A percentile compares a stretch with the other conserved stretches of the same genome.
These are phyloP conservation scores for Paramecium primaurelia DNA, from an alignment of 73 alveolate species.

Conservation along the genomic window DNA sequence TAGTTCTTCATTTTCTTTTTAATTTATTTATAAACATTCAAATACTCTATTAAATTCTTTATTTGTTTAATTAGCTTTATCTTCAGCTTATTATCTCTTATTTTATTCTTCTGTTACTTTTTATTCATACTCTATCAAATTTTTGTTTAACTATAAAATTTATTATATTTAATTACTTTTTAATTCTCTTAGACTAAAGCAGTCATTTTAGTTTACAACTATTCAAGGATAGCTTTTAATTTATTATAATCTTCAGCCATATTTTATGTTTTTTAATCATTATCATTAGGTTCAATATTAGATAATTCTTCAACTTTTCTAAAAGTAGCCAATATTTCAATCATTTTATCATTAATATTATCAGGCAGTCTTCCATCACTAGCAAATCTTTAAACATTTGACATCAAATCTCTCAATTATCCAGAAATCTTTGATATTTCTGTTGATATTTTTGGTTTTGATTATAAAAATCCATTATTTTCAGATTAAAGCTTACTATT, in stretches of 20 bases:
- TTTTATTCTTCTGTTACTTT: neutral
- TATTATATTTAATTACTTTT: neutral
- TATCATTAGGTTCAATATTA: neutral
- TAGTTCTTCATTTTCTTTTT: slow-evolving; percentile 27
- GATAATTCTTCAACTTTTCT: neutral
- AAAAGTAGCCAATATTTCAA: neutral
- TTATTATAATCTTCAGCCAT: slow-evolving; percentile 47
- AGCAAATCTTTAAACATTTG: neutral
- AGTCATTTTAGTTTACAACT: slow-evolving; percentile 13
- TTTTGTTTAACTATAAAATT: neutral
- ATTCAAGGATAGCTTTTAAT: neutral
- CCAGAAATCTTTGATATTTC: slow-evolving; percentile 2
- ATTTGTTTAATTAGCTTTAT: neutral
- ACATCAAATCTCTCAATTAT: neutral
- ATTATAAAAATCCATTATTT: neutral
- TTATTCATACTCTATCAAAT: neutral
- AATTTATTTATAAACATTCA: slow-evolving; percentile 37
- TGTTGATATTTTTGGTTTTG: neutral
- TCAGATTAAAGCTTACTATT: neutral
- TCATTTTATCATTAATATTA: slow-evolving; percentile 27
- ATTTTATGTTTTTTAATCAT: neutral
- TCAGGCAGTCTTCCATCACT: neutral
- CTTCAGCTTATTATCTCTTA: slow-evolving; percentile 24
- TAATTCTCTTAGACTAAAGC: slow-evolving; percentile 20
- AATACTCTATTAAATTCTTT: slow-evolving; percentile 48